Evolutionary conservation across 2,329 filamentous ascomycete genomes (phyloP).

Genomic region (Grosmannia clavigera): DNA sequence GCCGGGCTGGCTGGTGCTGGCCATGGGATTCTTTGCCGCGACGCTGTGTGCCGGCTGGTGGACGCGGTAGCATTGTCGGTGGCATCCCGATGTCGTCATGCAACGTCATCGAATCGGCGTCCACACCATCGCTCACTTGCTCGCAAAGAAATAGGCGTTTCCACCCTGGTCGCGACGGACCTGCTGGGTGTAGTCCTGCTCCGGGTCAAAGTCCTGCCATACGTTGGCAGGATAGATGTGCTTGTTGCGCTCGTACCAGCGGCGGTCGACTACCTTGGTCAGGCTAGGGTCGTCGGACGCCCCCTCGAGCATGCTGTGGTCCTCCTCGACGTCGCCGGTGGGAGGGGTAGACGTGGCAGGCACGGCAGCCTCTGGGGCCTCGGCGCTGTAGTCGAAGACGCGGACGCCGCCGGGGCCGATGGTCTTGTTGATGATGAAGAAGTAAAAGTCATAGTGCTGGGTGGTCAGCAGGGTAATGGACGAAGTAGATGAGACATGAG

Average conservation of each 20-base stretch:
- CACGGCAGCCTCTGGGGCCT: conserved; percentile 24
- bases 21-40: conserved; percentile 19
- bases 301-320: conserved; percentile 56
- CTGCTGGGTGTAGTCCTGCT: conserved; percentile 68
- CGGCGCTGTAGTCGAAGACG: conserved; percentile 63
- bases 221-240: conserved; percentile 94
- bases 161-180: conserved; percentile 75
- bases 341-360: neutral
- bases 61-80: neutral
- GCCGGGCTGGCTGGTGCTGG: conserved; percentile 43
- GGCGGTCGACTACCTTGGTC: conserved; percentile 88
- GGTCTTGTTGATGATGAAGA: conserved; percentile 85
- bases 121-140: conserved; percentile 18
- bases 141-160: conserved; percentile 81
- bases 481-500: neutral
- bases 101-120: no score
- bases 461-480: neutral
- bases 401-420: conserved; percentile 56
- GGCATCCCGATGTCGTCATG: no score
- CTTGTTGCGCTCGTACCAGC: conserved; percentile 97
- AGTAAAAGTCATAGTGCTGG: conserved; percentile 95
- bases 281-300: conserved; percentile 61
- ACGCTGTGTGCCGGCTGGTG: conserved; percentile 24
- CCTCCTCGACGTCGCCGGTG: conserved; percentile 10
- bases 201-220: conserved; percentile 90